These are phyloP conservation scores for Immersiella caudata DNA, from an alignment of 495 filamentous ascomycete genomes.

Conservation along the genomic window DNA sequence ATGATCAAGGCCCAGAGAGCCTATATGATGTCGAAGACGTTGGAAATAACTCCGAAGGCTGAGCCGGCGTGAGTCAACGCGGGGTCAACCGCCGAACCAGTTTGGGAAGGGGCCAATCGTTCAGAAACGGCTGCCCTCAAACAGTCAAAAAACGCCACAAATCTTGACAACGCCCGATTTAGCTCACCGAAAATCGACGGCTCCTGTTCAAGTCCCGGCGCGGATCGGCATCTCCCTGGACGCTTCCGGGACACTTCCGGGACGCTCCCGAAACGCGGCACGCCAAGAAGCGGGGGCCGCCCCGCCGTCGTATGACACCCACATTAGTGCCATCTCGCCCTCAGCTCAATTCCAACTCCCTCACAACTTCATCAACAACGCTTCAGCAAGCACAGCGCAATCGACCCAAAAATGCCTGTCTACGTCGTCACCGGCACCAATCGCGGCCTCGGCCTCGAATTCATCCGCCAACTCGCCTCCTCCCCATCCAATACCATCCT, in stretches of 20 bases:
- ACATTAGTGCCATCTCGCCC: neutral
- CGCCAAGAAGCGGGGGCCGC: neutral
- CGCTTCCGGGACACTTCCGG: too few species aligned
- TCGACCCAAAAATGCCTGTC: conserved; percentile 52
- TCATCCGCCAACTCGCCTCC: conserved; percentile 54
- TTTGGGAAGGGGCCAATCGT: neutral
- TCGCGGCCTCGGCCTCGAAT: conserved; percentile 59
- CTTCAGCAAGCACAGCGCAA: too few species aligned
- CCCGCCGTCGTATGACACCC: neutral
- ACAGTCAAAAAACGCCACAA: neutral
- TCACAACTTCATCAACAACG: too few species aligned
- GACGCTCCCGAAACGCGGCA: neutral
- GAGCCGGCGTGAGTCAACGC: neutral
- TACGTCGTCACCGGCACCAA: conserved; percentile 61
- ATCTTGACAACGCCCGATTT: neutral
- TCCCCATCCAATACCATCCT: conserved; percentile 52
- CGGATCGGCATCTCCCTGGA: neutral
- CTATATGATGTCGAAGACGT: too few species aligned
- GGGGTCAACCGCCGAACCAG: neutral
- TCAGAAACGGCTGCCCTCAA: neutral
- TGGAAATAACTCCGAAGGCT: neutral
- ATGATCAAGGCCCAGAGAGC: neutral
- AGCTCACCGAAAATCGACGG: neutral
- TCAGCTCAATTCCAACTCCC: neutral
- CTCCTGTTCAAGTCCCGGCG: neutral